phyloP scores from a whole-genome alignment of 2,329 filamentous ascomycete species.

The Curvularia sp. region DNA sequence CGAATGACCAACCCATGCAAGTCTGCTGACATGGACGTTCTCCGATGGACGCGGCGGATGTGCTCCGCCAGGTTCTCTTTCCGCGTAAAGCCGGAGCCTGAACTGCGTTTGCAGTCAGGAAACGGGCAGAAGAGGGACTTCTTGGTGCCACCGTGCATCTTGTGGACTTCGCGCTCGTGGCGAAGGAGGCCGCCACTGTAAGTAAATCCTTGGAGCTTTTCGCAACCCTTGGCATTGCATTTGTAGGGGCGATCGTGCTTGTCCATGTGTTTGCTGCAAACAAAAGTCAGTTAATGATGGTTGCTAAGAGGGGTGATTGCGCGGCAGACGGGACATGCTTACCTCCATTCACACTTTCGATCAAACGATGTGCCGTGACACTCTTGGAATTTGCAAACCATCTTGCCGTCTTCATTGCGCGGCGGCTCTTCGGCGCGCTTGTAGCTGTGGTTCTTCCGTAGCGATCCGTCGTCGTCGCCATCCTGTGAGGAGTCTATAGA shows the following conservation, averaged over 20 bases:
- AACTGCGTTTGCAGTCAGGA: conserved; percentile 84
- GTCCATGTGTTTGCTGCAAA: conserved; percentile 90
- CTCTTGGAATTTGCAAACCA: conserved; percentile 71
- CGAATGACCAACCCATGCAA: conserved; percentile 45
- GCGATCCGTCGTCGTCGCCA: conserved; percentile 41
- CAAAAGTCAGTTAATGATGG: conserved; percentile 24
- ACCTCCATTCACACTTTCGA: conserved; percentile 95
- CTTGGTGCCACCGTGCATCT: conserved; percentile 86
- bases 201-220: conserved; percentile 92
- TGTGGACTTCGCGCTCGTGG: conserved; percentile 93
- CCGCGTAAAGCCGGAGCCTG: conserved; percentile 87
- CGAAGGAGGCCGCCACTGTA: conserved; percentile 89
- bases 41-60: conserved; percentile 80
- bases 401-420: conserved; percentile 75
- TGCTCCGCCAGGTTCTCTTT: conserved; percentile 96
- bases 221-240: conserved; percentile 81
- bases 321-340: conserved; percentile 53
- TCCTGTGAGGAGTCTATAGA: conserved; percentile 45
- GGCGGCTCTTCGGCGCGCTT: conserved; percentile 60
- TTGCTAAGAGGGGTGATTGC: conserved; percentile 32
- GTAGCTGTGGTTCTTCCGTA: conserved; percentile 49
- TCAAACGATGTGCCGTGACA: conserved; percentile 76
- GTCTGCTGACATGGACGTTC: conserved; percentile 48
- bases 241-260: conserved; percentile 95
- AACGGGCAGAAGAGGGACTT: conserved; percentile 88